phyloP scores from a whole-genome alignment of 1,284 basidiomycete genomes.

The Ustilago sp. region DNA sequence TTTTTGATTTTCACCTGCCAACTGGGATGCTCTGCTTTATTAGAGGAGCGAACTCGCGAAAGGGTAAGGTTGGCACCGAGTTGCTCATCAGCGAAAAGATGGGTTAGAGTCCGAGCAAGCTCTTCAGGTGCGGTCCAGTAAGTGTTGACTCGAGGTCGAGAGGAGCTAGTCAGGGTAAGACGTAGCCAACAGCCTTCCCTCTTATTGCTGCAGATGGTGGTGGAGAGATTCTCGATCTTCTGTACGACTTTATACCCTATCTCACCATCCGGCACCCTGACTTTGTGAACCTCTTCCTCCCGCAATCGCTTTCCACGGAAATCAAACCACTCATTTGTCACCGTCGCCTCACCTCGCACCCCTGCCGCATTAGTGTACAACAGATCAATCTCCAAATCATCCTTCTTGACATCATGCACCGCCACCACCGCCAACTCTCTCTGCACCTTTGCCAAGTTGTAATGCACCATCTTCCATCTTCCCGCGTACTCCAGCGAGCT shows the following conservation, averaged over 20 bases:
- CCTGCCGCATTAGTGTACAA: slow-evolving; percentile 6
- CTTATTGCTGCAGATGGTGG: background rate
- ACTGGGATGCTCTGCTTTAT: background rate
- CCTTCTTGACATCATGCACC: slow-evolving; percentile 73
- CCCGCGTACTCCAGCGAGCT: slow-evolving; percentile 76
- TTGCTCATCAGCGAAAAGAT: background rate
- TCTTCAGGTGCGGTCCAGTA: slow-evolving; percentile 13
- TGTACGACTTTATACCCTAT: slow-evolving; percentile 7
- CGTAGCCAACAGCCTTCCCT: slow-evolving; percentile 14
- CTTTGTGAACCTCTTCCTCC: background rate
- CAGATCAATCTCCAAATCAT: slow-evolving; percentile 73
- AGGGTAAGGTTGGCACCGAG: slow-evolving; percentile 6
- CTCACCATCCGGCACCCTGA: background rate
- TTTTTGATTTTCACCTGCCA: slow-evolving; percentile 15
- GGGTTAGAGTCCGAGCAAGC: slow-evolving; percentile 5
- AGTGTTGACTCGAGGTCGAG: background rate
- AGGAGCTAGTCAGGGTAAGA: slow-evolving; percentile 3
- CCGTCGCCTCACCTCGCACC: background rate
- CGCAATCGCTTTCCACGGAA: slow-evolving; percentile 4
- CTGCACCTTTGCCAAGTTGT: slow-evolving; percentile 73
- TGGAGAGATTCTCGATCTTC: background rate
- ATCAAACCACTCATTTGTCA: slow-evolving; percentile 25
- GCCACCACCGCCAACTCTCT: slow-evolving; percentile 74
- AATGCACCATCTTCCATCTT: slow-evolving; percentile 75
- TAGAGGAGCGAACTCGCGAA: background rate